Percentiles rank a stretch among this genome's conserved stretches.
These are phyloP conservation scores for Penicillium ucsense DNA, from an alignment of 495 filamentous ascomycete species.

Conservation along the genomic window DNA sequence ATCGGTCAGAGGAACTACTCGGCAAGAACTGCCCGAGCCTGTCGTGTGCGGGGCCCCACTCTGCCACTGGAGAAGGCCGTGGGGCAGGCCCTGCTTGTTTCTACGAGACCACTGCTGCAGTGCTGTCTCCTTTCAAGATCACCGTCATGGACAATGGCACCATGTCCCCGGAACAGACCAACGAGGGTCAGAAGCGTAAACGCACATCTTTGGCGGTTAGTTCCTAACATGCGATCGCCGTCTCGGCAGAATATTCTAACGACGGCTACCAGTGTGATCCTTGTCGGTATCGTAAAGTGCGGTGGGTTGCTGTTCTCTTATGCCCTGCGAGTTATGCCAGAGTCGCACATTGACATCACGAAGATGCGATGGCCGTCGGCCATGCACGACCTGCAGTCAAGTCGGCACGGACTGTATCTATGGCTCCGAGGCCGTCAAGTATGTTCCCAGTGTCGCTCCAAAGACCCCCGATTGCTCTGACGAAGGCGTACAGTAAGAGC, in stretches of 20 bases:
- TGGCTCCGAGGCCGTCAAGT: slow-evolving; percentile 7
- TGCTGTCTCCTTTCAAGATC: too few species aligned
- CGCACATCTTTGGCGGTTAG: slow-evolving; percentile 3
- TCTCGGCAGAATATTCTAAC: neutral
- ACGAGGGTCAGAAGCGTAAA: slow-evolving; percentile 4
- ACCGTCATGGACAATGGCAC: too few species aligned
- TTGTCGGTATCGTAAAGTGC: slow-evolving; percentile 7
- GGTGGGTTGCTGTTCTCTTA: neutral
- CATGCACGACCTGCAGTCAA: slow-evolving; percentile 6
- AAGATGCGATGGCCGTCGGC: slow-evolving; percentile 10
- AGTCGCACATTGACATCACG: neutral
- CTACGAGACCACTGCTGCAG: too few species aligned
- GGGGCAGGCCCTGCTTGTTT: too few species aligned
- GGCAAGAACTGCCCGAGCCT: too few species aligned
- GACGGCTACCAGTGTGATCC: neutral
- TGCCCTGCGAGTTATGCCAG: neutral
- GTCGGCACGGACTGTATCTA: slow-evolving; percentile 5
- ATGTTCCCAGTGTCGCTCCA: neutral
- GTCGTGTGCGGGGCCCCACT: too few species aligned
- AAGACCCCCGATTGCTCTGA: neutral
- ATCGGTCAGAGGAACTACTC: too few species aligned
- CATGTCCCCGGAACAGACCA: neutral
- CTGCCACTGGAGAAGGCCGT: too few species aligned
- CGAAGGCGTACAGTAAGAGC: slow-evolving; percentile 2
- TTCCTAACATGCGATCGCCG: neutral